Conservation (phyloP, 1,284 basidiomycete species). For the Mycosarcoma mackinlayi region DNA sequence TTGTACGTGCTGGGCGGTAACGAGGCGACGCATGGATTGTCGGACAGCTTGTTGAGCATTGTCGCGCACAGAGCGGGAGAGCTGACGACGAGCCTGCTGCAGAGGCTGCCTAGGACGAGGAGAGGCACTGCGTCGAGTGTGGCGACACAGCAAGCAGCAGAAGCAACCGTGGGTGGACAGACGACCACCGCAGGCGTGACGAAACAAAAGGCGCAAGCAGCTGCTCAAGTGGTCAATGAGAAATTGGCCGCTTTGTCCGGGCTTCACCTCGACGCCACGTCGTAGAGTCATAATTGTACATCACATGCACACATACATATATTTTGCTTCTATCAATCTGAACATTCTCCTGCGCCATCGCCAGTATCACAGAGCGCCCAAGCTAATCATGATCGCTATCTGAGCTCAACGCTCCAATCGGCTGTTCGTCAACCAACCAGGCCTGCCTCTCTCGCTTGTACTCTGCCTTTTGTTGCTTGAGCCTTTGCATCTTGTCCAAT, state of each 20-base stretch:
- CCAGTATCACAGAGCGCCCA: no score
- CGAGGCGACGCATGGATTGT: constrained; percentile 64
- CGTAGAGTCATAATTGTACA: constrained; percentile 1
- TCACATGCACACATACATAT: not conserved
- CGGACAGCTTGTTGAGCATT: constrained; percentile 62
- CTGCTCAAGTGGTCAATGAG: constrained; percentile 16
- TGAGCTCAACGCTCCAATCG: constrained; percentile 32
- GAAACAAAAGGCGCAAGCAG: not conserved
- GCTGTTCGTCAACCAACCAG: constrained; percentile 27
- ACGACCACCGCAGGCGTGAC: not conserved
- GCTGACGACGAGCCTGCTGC: constrained; percentile 49
- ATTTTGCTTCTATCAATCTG: not conserved
- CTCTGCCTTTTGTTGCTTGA: constrained; percentile 32
- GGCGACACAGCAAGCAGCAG: not conserved
- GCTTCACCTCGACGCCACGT: constrained; percentile 9
- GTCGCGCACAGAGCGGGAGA: constrained; percentile 63
- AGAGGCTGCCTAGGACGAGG: constrained; percentile 20
- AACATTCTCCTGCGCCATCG: not conserved
- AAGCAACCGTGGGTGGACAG: not conserved
- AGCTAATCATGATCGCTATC: constrained; percentile 26
- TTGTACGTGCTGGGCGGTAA: constrained; percentile 66
- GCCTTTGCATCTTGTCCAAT: constrained; percentile 75
- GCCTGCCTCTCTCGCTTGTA: constrained; percentile 27
- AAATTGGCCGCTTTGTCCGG: constrained; percentile 17
- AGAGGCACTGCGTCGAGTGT: constrained; percentile 9